Conservation (phyloP, 208 protist genomes). For the Leishmania gerbilli region DNA sequence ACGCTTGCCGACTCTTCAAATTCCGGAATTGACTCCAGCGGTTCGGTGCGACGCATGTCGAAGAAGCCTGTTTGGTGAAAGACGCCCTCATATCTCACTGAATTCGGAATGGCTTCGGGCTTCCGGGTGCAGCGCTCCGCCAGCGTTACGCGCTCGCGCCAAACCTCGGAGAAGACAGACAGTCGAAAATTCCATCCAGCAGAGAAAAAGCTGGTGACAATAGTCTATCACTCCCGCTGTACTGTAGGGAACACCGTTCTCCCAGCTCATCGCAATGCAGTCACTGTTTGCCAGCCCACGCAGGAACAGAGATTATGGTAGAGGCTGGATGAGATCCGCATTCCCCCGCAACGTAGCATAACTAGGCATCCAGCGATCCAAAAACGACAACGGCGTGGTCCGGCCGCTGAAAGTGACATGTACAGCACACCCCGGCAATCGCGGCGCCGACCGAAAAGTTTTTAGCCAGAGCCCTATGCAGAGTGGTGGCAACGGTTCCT, state of each 20-base stretch:
- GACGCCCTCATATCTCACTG: constrained; percentile 16
- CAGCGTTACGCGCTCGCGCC: constrained; percentile 18
- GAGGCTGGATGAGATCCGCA: constrained; percentile 25
- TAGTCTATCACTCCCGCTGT: constrained; percentile 12
- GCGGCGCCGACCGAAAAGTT: constrained; percentile 8
- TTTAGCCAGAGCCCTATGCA: neutral
- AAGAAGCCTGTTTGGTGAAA: constrained; percentile 26
- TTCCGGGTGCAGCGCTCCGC: constrained; percentile 22
- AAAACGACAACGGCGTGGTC: constrained; percentile 23
- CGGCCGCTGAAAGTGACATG: constrained; percentile 27
- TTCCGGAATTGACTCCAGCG: constrained; percentile 1
- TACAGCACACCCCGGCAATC: constrained; percentile 28
- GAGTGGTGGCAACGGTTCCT: neutral
- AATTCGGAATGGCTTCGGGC: constrained; percentile 20
- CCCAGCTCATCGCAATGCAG: constrained; percentile 13
- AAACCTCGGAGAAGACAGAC: constrained; percentile 7
- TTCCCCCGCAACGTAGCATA: constrained; percentile 30
- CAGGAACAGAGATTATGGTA: constrained; percentile 23
- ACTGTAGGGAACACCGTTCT: constrained; percentile 20
- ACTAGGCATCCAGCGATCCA: constrained; percentile 20
- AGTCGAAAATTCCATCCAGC: constrained; percentile 31
- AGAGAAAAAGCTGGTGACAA: constrained; percentile 23
- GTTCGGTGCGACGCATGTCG: constrained; percentile 15
- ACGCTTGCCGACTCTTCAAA: neutral
- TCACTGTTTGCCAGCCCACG: constrained; percentile 1